Base-by-base conservation (phyloP, 2,329 filamentous ascomycete species). In the Plenodomus lindquistii region DNA sequence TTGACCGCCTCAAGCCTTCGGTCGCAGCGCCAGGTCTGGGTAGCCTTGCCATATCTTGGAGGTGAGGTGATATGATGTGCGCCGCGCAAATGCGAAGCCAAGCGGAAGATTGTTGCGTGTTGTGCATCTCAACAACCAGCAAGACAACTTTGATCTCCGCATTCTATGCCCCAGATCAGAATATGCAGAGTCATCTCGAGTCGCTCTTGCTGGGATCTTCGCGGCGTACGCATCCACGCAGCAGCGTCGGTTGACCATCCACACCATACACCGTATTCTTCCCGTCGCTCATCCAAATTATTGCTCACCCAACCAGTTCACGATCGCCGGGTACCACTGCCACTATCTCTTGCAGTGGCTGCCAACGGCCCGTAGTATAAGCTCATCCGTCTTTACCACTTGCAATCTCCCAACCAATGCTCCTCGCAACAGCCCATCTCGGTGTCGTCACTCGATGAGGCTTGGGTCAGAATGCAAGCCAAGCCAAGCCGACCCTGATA, bases 361-460 rank as follows among this genome's bases (percentile, higher is more conserved):
- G 44, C 27, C 41, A 40, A 48, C 56, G 54, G 46, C 46, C 54
- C 53, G 50, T 42, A 52, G 31, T 44, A 50, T 52, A 56, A 52
- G 47, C 48, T 48, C 50, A 42, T 39, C 43, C 44, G 49, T 20
- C 29, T 47, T 39, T 45, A 48, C 47, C 29, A 21, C 34, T 43
- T 20, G 40, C 46, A 50, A 50, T 52, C 35, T 44, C 50, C 36
- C 48, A 52, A 47, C 48, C 42, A 49, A 44, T 31, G 24, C 29
- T 16, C 37, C 35, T 45, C 24, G 17, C 43, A 15, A 36, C 11
- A 31, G 35, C 6, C 41, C 34, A 29, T 29, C n/a, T 27, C 41
- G 34, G 41, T 36, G 11, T 16, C 41, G 35, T 37, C 21, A 6
- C 41, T 43, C n/a, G 22, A 43, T 37, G 20, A 27, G 41, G 41